Conservation (phyloP, 306 rosid genomes). For the Herpetospermum pedunculosum region DNA sequence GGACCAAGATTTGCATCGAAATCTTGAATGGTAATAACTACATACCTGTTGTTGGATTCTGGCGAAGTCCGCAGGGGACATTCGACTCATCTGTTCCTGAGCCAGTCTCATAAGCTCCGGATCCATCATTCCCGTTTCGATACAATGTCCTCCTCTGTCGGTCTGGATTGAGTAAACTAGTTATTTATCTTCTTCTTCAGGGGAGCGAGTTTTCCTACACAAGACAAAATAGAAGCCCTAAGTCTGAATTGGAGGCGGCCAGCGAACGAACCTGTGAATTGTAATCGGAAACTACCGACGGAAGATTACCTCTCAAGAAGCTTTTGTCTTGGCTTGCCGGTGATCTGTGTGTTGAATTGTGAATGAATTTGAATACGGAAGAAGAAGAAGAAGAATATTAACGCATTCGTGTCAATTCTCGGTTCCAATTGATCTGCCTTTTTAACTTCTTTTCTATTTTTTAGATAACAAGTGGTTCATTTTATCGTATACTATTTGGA, state of each 20-base stretch:
- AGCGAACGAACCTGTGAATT: no score
- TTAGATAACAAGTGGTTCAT: no score
- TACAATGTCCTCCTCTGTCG: conserved; percentile 12
- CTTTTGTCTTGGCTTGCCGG: no score
- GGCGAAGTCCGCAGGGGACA: conserved; percentile 86
- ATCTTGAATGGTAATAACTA: not conserved
- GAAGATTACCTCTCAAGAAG: no score
- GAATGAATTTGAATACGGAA: not conserved
- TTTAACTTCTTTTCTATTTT: not conserved
- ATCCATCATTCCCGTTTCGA: conserved; percentile 72
- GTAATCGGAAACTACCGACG: no score
- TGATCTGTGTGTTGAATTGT: not conserved
- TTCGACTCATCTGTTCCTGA: conserved; percentile 97
- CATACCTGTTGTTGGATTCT: conserved; percentile 82
- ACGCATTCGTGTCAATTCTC: not conserved
- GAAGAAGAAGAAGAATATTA: not conserved
- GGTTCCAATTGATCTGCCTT: not conserved
- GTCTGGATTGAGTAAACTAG: not conserved
- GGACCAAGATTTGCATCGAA: not conserved
- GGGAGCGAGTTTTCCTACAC: no score
- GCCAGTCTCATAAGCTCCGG: conserved; percentile 80
- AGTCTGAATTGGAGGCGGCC: no score
- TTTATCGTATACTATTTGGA: no score
- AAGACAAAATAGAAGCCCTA: no score
- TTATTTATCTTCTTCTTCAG: not conserved